Evolutionary conservation across 148 eudicot species (phyloP).

Genomic region (Heliamphora exappendiculata): DNA sequence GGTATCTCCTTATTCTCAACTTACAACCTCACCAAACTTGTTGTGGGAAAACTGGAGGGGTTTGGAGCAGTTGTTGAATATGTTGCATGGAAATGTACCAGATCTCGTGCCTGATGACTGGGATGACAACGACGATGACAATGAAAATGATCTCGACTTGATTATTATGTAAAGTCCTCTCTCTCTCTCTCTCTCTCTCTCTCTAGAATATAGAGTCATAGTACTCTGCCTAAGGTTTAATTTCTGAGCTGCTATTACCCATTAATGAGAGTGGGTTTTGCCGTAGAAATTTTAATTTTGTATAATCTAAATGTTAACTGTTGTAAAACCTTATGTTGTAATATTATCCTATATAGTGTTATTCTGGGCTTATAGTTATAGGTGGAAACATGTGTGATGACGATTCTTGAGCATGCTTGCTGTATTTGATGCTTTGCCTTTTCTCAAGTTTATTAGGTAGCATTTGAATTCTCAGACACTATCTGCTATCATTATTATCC

Average conservation of each 20-base stretch:
- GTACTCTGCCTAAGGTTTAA: background rate
- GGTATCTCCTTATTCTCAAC: constrained; percentile 2
- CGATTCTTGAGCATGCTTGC: too few species aligned
- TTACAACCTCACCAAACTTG: background rate
- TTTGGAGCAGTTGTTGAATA: constrained; percentile 35
- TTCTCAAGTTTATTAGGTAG: too few species aligned
- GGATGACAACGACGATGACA: constrained; percentile 35
- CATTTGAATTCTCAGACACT: too few species aligned
- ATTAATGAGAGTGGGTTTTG: background rate
- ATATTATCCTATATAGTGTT: too few species aligned
- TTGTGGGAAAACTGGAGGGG: constrained; percentile 13
- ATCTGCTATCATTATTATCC: too few species aligned
- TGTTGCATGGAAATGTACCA: constrained; percentile 40
- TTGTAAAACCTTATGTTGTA: too few species aligned
- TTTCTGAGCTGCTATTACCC: background rate
- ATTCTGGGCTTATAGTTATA: too few species aligned
- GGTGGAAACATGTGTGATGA: too few species aligned
- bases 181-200: background rate
- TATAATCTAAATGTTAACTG: background rate
- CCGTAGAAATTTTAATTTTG: background rate
- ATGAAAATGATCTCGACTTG: constrained; percentile 10
- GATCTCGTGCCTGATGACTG: constrained; percentile 29
- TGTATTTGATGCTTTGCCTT: too few species aligned
- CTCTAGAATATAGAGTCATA: background rate
- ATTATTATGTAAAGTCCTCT: background rate